These are phyloP conservation scores for Thraustotheca clavata DNA, from an alignment of 352 stramenopile species.

Conservation along the genomic window DNA sequence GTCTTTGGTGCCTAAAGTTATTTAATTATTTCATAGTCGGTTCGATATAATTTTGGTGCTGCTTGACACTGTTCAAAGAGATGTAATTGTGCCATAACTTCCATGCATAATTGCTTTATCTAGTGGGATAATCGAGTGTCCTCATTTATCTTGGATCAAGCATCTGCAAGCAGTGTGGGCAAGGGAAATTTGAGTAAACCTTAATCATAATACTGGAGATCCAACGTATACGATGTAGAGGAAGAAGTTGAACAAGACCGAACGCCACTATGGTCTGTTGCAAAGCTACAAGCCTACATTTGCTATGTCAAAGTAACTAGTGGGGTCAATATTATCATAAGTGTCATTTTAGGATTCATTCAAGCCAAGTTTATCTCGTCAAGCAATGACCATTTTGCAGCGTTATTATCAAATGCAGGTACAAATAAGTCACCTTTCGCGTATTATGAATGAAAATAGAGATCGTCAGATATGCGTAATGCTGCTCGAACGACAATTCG, in stretches of 20 bases:
- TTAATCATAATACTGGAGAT: slow-evolving; percentile 19
- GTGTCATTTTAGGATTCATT: slow-evolving; percentile 43
- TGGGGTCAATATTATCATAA: not conserved
- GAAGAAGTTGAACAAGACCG: not conserved
- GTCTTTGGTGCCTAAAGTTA: not conserved
- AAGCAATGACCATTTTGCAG: slow-evolving; percentile 82
- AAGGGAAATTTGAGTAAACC: slow-evolving; percentile 25
- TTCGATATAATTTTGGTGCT: slow-evolving; percentile 97
- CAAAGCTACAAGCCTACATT: slow-evolving; percentile 90
- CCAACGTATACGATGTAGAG: not conserved
- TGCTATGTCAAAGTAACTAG: slow-evolving; percentile 74
- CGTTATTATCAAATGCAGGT: slow-evolving; percentile 85
- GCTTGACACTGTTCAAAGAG: slow-evolving; percentile 74
- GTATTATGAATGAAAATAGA: slow-evolving; percentile 17
- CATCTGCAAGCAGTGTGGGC: slow-evolving; percentile 35
- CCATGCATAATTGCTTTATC: slow-evolving; percentile 6
- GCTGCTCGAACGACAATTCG: slow-evolving; percentile 86
- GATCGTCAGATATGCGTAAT: slow-evolving; percentile 49
- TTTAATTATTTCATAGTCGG: slow-evolving; percentile 29
- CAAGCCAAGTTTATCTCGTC: slow-evolving; percentile 66
- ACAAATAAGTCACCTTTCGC: slow-evolving; percentile 19
- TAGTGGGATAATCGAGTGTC: slow-evolving; percentile 92
- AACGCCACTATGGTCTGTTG: slow-evolving; percentile 65
- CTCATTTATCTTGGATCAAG: slow-evolving; percentile 91
- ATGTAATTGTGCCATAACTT: not conserved